Base-by-base conservation (phyloP, 192 early-diverging fungal genomes). In the Coemansia furcata region DNA sequence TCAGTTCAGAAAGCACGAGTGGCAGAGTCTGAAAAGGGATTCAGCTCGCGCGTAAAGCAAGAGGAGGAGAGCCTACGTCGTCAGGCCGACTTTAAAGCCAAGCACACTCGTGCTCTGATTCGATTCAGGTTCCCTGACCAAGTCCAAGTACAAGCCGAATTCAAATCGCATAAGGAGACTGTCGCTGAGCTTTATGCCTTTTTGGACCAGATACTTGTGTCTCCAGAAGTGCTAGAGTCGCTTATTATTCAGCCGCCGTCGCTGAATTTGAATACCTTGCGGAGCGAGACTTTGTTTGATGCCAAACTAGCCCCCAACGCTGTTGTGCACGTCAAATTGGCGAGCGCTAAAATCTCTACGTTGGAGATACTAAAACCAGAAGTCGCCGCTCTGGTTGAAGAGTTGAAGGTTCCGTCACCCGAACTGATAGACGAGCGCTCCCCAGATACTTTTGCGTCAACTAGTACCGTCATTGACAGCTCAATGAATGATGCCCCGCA, bases 41-140 rank as follows among this genome's bases (percentile, higher is more conserved):
- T 99, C 57, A 93, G 91, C 69, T 95, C 93, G 7, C 87, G 90
- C 43, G 73, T 85, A 6, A 87, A 89, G 68, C 84, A 95, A n/a
- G 91, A 93, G 11, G 68, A 84, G 21, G 90, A 94, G 64, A 86
- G 86, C 11, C 58, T 88, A 54, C 85, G 86, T 39, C 61, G 65
- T 36, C 66, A 63, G 6, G 69, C 67, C 10, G 63, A 66, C 40
- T 74, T 70, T 21, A 52, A 65, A 30, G 29, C 62, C 40, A 63
- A 67, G 50, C 64, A 78, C 49, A 66, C 76, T 12, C 66, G 75
- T 50, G 89, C 91, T 0, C 74, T 81, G 6, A 87, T 98, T 32
- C 87, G 96, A 2, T 86, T 96, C n/a, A 85, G 90, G 23, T 92
- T 98, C 71, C 91, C 93, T 8, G 93, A 96, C 77, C 80, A 85